A percentile compares a stretch with the other conserved stretches of the same genome.
Conservation (phyloP, 345 rosid genomes). For the Camelina hispida region DNA sequence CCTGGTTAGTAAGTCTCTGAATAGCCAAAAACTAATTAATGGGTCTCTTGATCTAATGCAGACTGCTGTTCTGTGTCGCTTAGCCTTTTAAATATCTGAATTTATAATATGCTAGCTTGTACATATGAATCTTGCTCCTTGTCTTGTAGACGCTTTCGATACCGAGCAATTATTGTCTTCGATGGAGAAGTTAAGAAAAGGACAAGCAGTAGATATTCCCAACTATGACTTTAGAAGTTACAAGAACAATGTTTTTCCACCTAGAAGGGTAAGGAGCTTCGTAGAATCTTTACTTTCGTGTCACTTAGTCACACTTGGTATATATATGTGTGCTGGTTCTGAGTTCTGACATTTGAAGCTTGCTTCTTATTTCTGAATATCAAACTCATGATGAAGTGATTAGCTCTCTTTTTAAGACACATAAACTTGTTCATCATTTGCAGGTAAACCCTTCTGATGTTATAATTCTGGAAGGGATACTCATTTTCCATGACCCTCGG, state of each 20-base stretch:
- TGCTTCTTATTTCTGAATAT: not conserved
- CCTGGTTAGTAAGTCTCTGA: slow-evolving; percentile 67
- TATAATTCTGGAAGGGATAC: slow-evolving; percentile 89
- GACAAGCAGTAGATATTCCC: slow-evolving; percentile 87
- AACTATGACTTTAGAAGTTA: slow-evolving; percentile 91
- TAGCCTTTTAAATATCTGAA: slow-evolving; percentile 6
- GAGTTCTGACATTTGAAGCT: not conserved
- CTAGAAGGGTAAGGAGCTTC: slow-evolving; percentile 62
- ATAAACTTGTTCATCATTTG: not conserved
- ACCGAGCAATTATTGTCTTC: slow-evolving; percentile 70
- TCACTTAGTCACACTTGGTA: not conserved
- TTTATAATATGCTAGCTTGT: not conserved
- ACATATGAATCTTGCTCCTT: not conserved
- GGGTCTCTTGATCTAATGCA: not conserved
- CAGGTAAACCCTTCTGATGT: slow-evolving; percentile 92
- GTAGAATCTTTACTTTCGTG: not conserved
- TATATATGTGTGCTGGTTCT: not conserved
- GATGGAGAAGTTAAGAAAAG: slow-evolving; percentile 83
- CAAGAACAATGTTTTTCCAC: slow-evolving; percentile 56
- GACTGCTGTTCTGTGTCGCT: not conserved
- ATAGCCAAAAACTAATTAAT: not conserved
- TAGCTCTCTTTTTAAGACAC: not conserved
- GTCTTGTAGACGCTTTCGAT: slow-evolving; percentile 83
- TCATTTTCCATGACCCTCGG: slow-evolving; percentile 82
- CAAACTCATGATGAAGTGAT: not conserved